Base-by-base conservation (phyloP, 2,329 filamentous ascomycete species). In the Dryadomyces quercivorus region DNA sequence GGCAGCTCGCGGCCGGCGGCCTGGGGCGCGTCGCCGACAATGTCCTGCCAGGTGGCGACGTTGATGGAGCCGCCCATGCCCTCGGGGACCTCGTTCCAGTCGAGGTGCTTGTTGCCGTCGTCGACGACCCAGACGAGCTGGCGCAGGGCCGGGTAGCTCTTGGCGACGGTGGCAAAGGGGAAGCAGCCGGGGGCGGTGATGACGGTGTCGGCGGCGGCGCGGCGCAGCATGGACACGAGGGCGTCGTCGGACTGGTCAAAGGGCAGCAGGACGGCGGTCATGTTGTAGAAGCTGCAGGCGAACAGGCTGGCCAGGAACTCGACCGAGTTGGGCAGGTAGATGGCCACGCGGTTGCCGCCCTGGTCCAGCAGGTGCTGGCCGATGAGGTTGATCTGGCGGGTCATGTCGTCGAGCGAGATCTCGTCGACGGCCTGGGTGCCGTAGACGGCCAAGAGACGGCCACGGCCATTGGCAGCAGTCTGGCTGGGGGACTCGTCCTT, bases 61-160 rank as follows among this genome's bases (percentile, higher is more conserved):
- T 86, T 86, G 57, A 95, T 75, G 58, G 77, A 82, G 55, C 85
- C 80, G 16, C 85, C 85, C 55, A 85, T 84, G 52, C 86, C 85
- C 63, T 85, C 80, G 12, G 91, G 90, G 2, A 91, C 81, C 65
- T 92, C 88, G 62, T 88, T 91, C 91, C 92, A 98, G 69, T 95
- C 91, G 77, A 98, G 86, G 66, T 97, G 92, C 61, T 82, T 81
- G 72, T 84, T 96, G 45, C 89, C 89, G 64, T 89, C 81, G 63
- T 96, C 92, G 5, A 94, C 89, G 13, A 96, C 91, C 88, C 91
- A 97, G 61, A 96, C 80, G 36, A 95, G 76, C 61, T 90, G 82
- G 58, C 83, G 84, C 48, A 98, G 76, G 42, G 78, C 76, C 5
- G 84, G 77, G 63, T 87, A 57, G 53, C 75, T 77, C 62, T 84